phyloP scores from a whole-genome alignment of 306 rosid genomes.

The Rosa persica region DNA sequence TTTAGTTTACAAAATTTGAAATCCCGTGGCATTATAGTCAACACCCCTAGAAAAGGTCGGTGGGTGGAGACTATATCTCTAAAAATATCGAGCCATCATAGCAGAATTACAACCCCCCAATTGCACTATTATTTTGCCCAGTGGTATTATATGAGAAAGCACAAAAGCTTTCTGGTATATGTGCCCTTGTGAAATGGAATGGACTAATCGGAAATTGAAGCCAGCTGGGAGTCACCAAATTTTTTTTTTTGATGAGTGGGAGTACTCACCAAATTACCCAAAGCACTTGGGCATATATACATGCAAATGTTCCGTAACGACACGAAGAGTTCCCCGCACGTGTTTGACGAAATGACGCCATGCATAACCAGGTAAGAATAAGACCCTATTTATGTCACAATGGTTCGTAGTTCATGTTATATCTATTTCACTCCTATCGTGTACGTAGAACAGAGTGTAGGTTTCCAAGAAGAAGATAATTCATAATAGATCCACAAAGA shows the following conservation, averaged over 20 bases:
- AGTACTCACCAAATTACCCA: background rate
- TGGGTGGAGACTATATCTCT: background rate
- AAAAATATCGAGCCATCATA: background rate
- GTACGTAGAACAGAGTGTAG: background rate
- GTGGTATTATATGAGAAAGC: background rate
- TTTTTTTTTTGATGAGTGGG: too few relatives aligned
- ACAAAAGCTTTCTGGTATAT: background rate
- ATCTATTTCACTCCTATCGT: background rate
- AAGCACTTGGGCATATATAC: background rate
- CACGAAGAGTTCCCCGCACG: background rate
- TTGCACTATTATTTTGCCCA: background rate
- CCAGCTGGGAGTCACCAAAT: background rate
- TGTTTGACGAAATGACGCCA: background rate
- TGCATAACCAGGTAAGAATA: background rate
- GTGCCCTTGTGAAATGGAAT: background rate
- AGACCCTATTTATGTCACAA: background rate
- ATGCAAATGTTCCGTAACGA: background rate
- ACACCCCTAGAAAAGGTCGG: background rate
- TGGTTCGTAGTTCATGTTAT: background rate
- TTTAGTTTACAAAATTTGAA: background rate
- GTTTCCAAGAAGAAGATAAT: conserved; percentile 4
- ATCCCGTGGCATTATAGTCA: background rate
- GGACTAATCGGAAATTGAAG: background rate
- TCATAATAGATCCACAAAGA: background rate
- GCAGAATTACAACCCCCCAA: background rate